Conservation (phyloP, 2,329 filamentous ascomycete species). For the Aspergillus transmontanensis region DNA sequence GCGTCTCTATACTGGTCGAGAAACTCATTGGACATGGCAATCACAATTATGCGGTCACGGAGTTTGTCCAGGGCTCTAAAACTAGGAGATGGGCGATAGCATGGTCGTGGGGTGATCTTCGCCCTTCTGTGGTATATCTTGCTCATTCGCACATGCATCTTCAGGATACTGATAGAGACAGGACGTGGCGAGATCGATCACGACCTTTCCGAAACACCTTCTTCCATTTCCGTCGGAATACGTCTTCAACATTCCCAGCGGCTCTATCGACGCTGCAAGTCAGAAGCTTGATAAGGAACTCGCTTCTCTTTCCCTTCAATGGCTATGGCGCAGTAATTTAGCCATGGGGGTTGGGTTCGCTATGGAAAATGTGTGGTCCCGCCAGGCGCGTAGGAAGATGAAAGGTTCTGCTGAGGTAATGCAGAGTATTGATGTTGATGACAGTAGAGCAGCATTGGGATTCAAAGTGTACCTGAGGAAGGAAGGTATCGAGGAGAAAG, state of each 20-base stretch:
- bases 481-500: conserved; percentile 35
- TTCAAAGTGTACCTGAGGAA: conserved; percentile 58
- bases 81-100: conserved; percentile 85
- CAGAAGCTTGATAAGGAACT: conserved; percentile 53
- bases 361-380: conserved; percentile 73
- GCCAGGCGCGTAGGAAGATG: conserved; percentile 68
- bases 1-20: conserved; percentile 63
- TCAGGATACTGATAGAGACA: conserved; percentile 16
- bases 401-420: conserved; percentile 27
- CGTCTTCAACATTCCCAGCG: conserved; percentile 42
- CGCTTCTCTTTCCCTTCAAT: conserved; percentile 60
- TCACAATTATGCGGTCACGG: conserved; percentile 78
- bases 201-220: conserved; percentile 51
- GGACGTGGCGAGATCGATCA: conserved; percentile 42
- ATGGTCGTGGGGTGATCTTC: conserved; percentile 75
- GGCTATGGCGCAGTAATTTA: conserved; percentile 62
- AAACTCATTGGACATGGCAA: conserved; percentile 60
- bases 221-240: conserved; percentile 57
- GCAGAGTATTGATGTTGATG: conserved; percentile 36
- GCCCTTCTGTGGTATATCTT: conserved; percentile 59
- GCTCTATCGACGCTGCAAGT: conserved; percentile 35
- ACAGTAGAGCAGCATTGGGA: conserved; percentile 54
- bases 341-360: conserved; percentile 65
- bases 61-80: conserved; percentile 74
- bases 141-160: neutral